Percentiles rank a stretch among this genome's conserved stretches.
Evolutionary conservation across 345 rosid genomes (phyloP).

Genomic region (Syzygium aromaticum): DNA sequence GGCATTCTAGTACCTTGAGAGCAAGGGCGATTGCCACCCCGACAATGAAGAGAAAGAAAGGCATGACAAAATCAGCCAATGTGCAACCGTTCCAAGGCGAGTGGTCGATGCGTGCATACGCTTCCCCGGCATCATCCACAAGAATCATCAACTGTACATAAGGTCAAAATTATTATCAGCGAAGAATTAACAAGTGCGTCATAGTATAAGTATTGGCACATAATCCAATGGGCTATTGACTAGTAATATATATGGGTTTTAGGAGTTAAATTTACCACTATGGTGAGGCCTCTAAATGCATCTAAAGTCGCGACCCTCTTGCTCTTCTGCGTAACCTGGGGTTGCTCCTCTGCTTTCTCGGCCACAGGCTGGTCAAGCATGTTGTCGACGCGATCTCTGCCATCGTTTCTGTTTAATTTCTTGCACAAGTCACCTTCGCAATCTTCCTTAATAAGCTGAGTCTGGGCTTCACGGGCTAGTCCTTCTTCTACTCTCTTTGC

Average conservation of each 20-base stretch:
- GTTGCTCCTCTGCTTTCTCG: conserved; percentile 9
- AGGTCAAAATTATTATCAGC: neutral
- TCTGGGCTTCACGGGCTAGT: neutral
- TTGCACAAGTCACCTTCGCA: neutral
- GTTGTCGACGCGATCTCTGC: neutral
- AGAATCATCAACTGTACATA: conserved; percentile 43
- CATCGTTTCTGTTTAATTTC: neutral
- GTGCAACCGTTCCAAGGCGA: conserved; percentile 70
- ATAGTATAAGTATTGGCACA: neutral
- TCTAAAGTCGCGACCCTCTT: conserved; percentile 54
- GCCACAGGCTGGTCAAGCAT: conserved; percentile 1
- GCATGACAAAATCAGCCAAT: conserved; percentile 64
- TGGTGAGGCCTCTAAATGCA: conserved; percentile 58
- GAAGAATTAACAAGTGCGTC: neutral
- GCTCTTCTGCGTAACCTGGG: conserved; percentile 16
- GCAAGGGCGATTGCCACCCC: conserved; percentile 67
- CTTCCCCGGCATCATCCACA: conserved; percentile 51
- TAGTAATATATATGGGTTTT: neutral
- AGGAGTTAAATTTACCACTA: conserved; percentile 17
- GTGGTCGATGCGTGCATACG: conserved; percentile 46
- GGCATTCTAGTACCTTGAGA: conserved; percentile 29
- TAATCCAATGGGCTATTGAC: neutral
- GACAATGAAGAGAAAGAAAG: conserved; percentile 64
- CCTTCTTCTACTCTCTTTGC: conserved; percentile 47
- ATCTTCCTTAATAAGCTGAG: neutral